Evolutionary conservation across 2,329 filamentous ascomycete species (phyloP), one percentile per base, ranked within the genome.

Genomic region (Stachybotrys chartarum): DNA sequence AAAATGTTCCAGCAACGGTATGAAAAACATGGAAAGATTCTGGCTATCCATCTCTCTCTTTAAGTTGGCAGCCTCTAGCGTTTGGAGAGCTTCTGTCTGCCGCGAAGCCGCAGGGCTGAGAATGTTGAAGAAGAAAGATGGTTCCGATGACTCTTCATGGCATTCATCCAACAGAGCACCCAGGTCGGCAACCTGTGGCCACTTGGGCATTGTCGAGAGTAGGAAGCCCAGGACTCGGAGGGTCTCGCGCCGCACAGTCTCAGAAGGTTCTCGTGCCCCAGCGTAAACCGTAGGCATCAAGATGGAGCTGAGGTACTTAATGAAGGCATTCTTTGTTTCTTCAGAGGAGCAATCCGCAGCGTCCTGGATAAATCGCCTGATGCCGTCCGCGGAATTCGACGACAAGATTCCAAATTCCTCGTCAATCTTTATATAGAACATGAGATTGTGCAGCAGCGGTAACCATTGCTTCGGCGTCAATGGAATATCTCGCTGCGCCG

Each of bases 1-100:
- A 66, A 97, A 97, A 67, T 97, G 92, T 67, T 99, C 94, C 10
- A 97, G 78, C 18, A 99, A 78, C 1, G 94, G 95, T 46, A 99
- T 83, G 66, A 97, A 90, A 65, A 97, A 88, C 17, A 93, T 87
- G 56, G 87, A 86, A 59, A 96, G 79, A 64, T 96, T 96, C 53
- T 84, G 84, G 64, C 90, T 88, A 58, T 81, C 81, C 57, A 99
- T 76, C 51, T 83, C 78, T 12, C 82, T 78, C 55, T 79, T 79
- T 10, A 76, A 70, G 55, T 90, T 89, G 59, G 87, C 86, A 8
- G 80, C 75, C 55, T 88, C 85, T 12, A 99, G 77, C 55, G 90
- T 81, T 57, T 89, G 85, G 44, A 99, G 76, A 3, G 94, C 92
- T 62, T 92, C 87, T 54, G 95, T 79, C 64, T 96, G 89, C 60